phyloP scores from a whole-genome alignment of 208 protist species.

The Leishmania tarentolae region DNA sequence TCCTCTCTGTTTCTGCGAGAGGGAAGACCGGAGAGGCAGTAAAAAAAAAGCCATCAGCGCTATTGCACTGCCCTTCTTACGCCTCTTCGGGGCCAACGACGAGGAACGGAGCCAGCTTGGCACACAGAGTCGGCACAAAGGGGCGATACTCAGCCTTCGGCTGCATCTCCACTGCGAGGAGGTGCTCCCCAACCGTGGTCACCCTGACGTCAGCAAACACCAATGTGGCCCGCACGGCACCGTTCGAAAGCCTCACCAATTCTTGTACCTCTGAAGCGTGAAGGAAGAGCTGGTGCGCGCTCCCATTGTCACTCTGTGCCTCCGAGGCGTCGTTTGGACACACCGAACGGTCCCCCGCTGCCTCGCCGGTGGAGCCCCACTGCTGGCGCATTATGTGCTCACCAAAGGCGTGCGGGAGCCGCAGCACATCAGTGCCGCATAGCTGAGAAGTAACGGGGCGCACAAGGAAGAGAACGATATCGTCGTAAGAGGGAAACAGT shows the following conservation, averaged over 20 bases:
- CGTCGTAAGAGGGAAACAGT: conserved; percentile 51
- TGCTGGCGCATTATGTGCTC: not conserved
- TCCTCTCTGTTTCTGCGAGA: not conserved
- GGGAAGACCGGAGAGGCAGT: not conserved
- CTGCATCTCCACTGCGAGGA: conserved; percentile 62
- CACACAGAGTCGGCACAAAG: conserved; percentile 63
- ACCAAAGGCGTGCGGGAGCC: conserved; percentile 15
- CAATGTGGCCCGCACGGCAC: conserved; percentile 4
- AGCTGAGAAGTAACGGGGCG: conserved; percentile 49
- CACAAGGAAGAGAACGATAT: conserved; percentile 43
- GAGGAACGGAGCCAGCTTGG: conserved; percentile 67
- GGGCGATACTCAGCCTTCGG: conserved; percentile 43
- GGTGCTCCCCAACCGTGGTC: conserved; percentile 56
- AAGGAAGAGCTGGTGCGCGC: not conserved
- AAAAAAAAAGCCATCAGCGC: not conserved
- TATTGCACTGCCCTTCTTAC: not conserved
- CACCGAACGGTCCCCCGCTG: not conserved
- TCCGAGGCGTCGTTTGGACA: not conserved
- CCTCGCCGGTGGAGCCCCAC: not conserved
- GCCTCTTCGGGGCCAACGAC: conserved; percentile 39
- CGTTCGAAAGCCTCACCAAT: not conserved
- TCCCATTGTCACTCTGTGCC: not conserved
- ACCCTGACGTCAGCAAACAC: conserved; percentile 50
- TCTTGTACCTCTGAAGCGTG: not conserved
- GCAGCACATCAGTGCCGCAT: conserved; percentile 27